Evolutionary conservation across 1,284 basidiomycete genomes (phyloP).

Genomic region (Cryptococcus sp.): DNA sequence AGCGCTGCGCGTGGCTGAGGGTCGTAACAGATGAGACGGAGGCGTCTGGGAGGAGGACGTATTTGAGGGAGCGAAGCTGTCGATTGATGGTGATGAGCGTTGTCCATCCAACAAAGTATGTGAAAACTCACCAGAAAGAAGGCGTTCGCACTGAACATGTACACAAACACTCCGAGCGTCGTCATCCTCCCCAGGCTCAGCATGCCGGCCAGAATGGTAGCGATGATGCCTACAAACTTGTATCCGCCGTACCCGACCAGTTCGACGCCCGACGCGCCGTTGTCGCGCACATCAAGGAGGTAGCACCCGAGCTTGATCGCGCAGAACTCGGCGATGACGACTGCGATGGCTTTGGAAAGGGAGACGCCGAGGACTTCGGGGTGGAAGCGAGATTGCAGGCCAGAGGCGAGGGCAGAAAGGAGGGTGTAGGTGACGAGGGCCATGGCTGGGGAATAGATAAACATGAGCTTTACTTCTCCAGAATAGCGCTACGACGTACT

Average conservation of each 20-base stretch:
- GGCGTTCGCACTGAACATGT: slow-evolving; percentile 81
- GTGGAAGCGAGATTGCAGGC: slow-evolving; percentile 77
- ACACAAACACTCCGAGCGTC: slow-evolving; percentile 71
- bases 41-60: slow-evolving; percentile 78
- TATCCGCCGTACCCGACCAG: slow-evolving; percentile 79
- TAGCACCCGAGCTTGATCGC: slow-evolving; percentile 90
- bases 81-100: neutral
- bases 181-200: slow-evolving; percentile 59
- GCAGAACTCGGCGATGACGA: slow-evolving; percentile 79
- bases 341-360: slow-evolving; percentile 74
- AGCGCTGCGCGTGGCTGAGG: slow-evolving; percentile 73
- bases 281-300: slow-evolving; percentile 76
- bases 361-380: slow-evolving; percentile 86
- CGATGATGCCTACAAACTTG: slow-evolving; percentile 80
- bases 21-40: slow-evolving; percentile 55
- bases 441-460: slow-evolving; percentile 64
- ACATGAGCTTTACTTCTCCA: neutral
- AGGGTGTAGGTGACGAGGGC: slow-evolving; percentile 94
- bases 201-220: slow-evolving; percentile 43
- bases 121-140: slow-evolving; percentile 77
- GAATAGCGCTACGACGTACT: slow-evolving; percentile 55
- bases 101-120: neutral
- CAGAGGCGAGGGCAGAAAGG: slow-evolving; percentile 76
- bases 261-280: slow-evolving; percentile 61
- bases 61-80: slow-evolving; percentile 84